Evolutionary conservation across 371 early-diverging fungal species (phyloP), one percentile per base, ranked within the genome.

Genomic region (Phascolomyces articulosus): DNA sequence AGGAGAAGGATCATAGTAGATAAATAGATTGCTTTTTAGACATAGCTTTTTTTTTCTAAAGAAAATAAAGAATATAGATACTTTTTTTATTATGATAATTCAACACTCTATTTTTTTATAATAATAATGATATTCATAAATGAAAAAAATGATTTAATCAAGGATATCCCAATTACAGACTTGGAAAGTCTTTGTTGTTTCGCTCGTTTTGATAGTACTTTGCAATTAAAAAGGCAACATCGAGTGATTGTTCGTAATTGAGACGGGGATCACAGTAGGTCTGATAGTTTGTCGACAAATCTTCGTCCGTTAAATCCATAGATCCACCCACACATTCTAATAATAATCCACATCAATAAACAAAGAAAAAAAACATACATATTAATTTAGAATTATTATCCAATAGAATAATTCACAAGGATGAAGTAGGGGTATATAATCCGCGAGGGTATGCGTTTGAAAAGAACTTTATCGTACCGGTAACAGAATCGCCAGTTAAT

Each of bases 301-400:
- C 96, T 18, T 77, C 73, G 54, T 92, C 93, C 44, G 74, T 78
- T 54, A 97, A 77, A 65, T 97, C 90, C 95, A 94, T 95, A 9
- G 96, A 96, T 9, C 98, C 98, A 60, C 98, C 98, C 55, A 95
- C 86, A 72, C 96, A 95, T 81, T 98, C 98, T 66, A 86, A 74
- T 40, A n/a, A n/a, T n/a, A n/a, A 44, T 0, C 40, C 28, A 11
- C 34, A 34, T 34, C 6, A 34, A 34, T 9, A 29, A 21, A 29
- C 15, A 34, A 4, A n/a, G 23, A 26, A 41, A 27, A 15, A 27
- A 48, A n/a, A 40, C 15, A 40, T 29, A 26, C 13, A 28, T 16
- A 27, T 13, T 44, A 4, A 20, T 31, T 29, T 28, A 20, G 8
- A 4, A 23, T 28, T 13, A 48, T 28, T 55, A 24, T 26, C 20